Evolutionary conservation across 805 yeast genomes (phyloP), one percentile per base, ranked within the genome.

Genomic region (Yamadazyma paraphyllophila): DNA sequence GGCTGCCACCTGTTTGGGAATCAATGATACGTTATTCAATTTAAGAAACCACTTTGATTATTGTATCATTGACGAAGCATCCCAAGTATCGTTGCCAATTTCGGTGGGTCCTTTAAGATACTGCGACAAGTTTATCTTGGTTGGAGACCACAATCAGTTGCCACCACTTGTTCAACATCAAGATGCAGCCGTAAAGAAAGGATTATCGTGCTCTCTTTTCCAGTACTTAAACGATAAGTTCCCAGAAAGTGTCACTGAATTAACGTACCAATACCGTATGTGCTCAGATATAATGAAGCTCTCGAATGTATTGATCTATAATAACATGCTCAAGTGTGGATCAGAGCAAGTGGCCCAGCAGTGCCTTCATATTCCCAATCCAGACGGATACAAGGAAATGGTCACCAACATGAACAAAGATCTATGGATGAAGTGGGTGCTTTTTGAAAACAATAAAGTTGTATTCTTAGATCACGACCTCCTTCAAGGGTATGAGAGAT

Each of bases 51-150:
- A 68, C 12, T 94, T 94, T 63, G 99, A 94, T 58, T 92, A 87
- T 59, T 95, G 97, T 59, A 90, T 94, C 35, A 77, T 94, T 36
- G 99, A 94, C 62, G 99, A 94, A 62, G 98, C 98, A 0, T 90
- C 97, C 1, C 99, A 94, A 59, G 87, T 92, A 0, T 85, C 97
- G 0, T 74, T 92, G 74, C 99, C 99, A 0, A 75, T 88, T 5
- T 86, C 95, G 54, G 63, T 94, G 25, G 99, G 98, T 0, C 98
- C 99, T 0, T 62, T 94, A 39, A 65, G 90, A 27, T 79, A 77
- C 52, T 83, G 90, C 29, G 83, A 85, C 37, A 86, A 78, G 62
- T 94, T 92, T 60, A 76, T 94, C 1, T 73, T 94, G 49, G 97
- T 94, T n/a, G 99, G 99, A 8, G 99, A 94, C 61, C 98, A 94